A percentile compares a stretch with the other conserved stretches of the same genome.
Conservation (phyloP, 352 stramenopile genomes). For the Globisporangium alternatum region DNA sequence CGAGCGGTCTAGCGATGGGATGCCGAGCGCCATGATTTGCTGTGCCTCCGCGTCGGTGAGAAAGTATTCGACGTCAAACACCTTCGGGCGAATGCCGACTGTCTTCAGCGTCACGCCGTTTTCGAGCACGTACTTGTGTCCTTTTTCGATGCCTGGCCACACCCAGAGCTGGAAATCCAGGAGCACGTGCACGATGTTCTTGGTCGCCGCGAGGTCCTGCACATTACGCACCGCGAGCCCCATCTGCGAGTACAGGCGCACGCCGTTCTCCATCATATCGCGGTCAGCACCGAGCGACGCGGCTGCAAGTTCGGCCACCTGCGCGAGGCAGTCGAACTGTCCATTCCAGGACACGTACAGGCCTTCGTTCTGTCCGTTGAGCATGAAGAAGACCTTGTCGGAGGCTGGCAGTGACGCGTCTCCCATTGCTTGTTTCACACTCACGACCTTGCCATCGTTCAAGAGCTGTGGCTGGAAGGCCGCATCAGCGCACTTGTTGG, state of each 20-base stretch:
- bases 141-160: constrained; percentile 76
- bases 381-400: constrained; percentile 80
- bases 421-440: constrained; percentile 57
- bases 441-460: constrained; percentile 29
- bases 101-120: constrained; percentile 71
- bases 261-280: constrained; percentile 63
- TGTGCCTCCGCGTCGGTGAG: constrained; percentile 56
- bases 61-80: constrained; percentile 73
- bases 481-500: constrained; percentile 33
- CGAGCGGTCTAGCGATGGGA: constrained; percentile 52
- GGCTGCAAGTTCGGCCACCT: constrained; percentile 44
- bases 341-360: constrained; percentile 81
- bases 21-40: constrained; percentile 52
- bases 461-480: constrained; percentile 34
- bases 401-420: constrained; percentile 17
- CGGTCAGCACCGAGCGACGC: constrained; percentile 61
- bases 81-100: constrained; percentile 63
- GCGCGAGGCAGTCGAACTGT: constrained; percentile 54
- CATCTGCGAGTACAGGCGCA: constrained; percentile 74
- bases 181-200: constrained; percentile 70
- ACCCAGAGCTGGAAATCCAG: constrained; percentile 83
- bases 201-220: constrained; percentile 39
- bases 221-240: constrained; percentile 50
- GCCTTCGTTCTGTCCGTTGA: constrained; percentile 79
- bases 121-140: constrained; percentile 69